These are phyloP conservation scores for Rubus parviflorus DNA, from an alignment of 306 rosid species.

Conservation along the genomic window DNA sequence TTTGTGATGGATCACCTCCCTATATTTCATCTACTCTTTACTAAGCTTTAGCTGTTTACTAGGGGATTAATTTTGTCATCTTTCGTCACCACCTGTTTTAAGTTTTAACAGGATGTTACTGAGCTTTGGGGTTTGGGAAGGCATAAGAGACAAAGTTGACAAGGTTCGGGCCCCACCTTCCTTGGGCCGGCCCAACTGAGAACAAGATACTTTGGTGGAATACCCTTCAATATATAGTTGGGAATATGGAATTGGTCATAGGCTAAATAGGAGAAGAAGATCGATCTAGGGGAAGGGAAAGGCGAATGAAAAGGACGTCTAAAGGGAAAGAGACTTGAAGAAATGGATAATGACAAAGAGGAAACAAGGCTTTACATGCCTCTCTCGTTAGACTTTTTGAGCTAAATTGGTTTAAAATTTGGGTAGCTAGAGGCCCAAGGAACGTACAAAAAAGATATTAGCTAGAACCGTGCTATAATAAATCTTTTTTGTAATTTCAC, in stretches of 20 bases:
- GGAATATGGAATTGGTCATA: not conserved
- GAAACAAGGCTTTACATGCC: not conserved
- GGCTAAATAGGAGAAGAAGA: not conserved
- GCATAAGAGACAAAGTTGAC: constrained; percentile 29
- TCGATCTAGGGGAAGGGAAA: not conserved
- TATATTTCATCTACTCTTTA: constrained; percentile 25
- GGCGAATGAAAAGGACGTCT: not conserved
- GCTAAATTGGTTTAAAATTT: not conserved
- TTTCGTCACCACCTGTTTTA: constrained; percentile 15
- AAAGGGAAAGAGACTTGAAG: not conserved
- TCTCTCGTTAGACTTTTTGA: not conserved
- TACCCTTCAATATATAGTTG: not conserved
- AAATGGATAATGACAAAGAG: not conserved
- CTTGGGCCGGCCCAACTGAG: constrained; percentile 70
- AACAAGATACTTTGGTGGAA: constrained; percentile 27
- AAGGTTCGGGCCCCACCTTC: constrained; percentile 30
- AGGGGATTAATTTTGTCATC: constrained; percentile 46
- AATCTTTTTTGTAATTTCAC: not conserved
- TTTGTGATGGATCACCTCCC: constrained; percentile 37
- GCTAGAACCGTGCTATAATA: not conserved
- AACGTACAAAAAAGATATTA: constrained; percentile 8
- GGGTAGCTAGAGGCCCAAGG: constrained; percentile 10
- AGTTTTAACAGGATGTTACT: constrained; percentile 32
- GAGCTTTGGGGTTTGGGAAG: not conserved
- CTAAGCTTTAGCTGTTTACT: constrained; percentile 49